Evolutionary conservation across 2,329 filamentous ascomycete genomes (phyloP).

Genomic region (Hypoxylon sp.): DNA sequence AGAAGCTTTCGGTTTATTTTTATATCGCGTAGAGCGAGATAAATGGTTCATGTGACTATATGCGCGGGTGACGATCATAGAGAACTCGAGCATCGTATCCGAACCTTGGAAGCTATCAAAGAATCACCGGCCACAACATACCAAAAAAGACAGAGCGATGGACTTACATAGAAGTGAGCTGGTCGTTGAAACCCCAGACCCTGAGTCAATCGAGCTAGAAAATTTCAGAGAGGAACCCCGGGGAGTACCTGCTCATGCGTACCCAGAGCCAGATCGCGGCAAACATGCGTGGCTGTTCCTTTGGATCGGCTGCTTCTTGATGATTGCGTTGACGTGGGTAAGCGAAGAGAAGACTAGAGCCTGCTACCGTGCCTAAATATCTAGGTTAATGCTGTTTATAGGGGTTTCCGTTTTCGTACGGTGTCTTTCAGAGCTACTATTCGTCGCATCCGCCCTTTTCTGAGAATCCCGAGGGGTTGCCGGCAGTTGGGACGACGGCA

Average conservation of each 20-base stretch:
- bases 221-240: constrained; percentile 6
- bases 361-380: neutral
- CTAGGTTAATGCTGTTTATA: neutral
- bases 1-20: neutral
- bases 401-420: constrained; percentile 34
- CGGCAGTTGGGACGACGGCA: constrained; percentile 29
- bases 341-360: neutral
- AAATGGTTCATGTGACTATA: no score
- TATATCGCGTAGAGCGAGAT: neutral
- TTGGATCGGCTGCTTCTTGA: constrained; percentile 35
- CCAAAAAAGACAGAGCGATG: constrained; percentile 1
- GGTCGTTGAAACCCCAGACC: constrained; percentile 5
- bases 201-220: constrained; percentile 23
- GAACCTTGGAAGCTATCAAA: neutral
- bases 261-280: constrained; percentile 34
- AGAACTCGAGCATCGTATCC: neutral
- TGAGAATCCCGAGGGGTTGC: constrained; percentile 23
- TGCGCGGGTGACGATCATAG: neutral
- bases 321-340: constrained; percentile 34
- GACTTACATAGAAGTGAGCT: neutral
- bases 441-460: constrained; percentile 31
- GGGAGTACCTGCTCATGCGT: constrained; percentile 13
- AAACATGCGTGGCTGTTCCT: constrained; percentile 36
- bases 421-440: constrained; percentile 35
- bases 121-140: neutral